Percentiles rank a stretch among this genome's conserved stretches.
These are phyloP conservation scores for Acacia melanoxylon DNA, from an alignment of 306 rosid species.

Conservation along the genomic window DNA sequence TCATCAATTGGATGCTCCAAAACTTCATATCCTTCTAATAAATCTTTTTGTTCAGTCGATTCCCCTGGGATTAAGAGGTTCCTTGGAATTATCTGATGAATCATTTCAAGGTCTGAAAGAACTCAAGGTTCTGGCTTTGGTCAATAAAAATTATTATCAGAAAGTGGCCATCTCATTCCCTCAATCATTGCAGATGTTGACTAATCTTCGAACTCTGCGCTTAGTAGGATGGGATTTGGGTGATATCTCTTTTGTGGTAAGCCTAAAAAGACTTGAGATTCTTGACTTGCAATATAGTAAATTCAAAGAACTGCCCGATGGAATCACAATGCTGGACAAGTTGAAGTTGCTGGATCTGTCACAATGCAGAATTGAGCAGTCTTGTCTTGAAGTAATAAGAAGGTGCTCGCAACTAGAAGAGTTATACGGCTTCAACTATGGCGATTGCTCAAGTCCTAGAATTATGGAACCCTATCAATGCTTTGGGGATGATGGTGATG, in stretches of 20 bases:
- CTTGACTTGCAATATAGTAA: not conserved
- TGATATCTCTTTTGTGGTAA: constrained; percentile 14
- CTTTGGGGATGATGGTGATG: constrained; percentile 1
- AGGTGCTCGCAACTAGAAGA: constrained; percentile 23
- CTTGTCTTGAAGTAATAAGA: not conserved
- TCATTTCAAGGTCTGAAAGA: constrained; percentile 14
- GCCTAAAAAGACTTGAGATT: not conserved
- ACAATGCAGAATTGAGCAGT: not conserved
- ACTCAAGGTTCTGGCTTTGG: constrained; percentile 9
- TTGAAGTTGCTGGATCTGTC: constrained; percentile 15
- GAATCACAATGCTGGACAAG: not conserved
- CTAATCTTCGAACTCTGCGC: constrained; percentile 11
- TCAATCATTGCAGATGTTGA: constrained; percentile 5
- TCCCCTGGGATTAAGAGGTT: not conserved
- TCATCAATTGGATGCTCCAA: constrained; percentile 2
- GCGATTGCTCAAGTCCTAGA: constrained; percentile 1
- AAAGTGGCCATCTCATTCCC: not conserved
- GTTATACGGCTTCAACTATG: not conserved
- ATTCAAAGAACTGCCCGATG: constrained; percentile 1
- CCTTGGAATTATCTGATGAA: not conserved
- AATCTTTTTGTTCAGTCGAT: not conserved
- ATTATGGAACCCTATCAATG: not conserved
- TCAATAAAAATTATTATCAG: not conserved
- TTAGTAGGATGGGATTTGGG: not conserved
- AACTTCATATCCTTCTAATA: not conserved